These are phyloP conservation scores for Pichia nakasei DNA, from an alignment of 805 yeast genomes.

Conservation along the genomic window DNA sequence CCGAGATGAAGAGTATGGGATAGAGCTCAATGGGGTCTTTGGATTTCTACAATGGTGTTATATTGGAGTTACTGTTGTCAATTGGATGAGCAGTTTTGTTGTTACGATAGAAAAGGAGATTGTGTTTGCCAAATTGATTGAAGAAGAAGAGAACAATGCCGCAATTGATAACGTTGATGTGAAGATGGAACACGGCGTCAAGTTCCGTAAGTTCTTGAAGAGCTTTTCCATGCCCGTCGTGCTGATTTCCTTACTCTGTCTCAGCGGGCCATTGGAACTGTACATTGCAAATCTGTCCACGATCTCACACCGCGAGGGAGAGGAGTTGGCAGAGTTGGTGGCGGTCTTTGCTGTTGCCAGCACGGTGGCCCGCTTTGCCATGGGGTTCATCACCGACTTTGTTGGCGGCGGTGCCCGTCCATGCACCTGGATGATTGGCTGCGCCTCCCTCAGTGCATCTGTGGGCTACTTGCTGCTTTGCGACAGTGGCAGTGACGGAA, in stretches of 20 bases:
- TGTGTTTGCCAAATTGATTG: conserved; percentile 26
- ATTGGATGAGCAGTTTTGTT: conserved; percentile 56
- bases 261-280: conserved; percentile 80
- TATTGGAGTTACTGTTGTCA: conserved; percentile 45
- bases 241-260: conserved; percentile 53
- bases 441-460: no score
- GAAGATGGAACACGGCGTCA: conserved; percentile 14
- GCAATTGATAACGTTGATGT: conserved; percentile 5
- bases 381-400: conserved; percentile 62
- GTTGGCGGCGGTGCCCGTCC: conserved; percentile 20
- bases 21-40: conserved; percentile 48
- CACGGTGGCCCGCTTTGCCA: conserved; percentile 52
- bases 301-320: conserved; percentile 20
- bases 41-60: conserved; percentile 44
- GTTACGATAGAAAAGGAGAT: conserved; percentile 50
- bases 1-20: conserved; percentile 14
- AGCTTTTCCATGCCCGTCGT: conserved; percentile 58
- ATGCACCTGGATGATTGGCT: neutral
- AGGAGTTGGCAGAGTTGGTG: conserved; percentile 35
- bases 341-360: conserved; percentile 54
- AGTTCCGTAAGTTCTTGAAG: conserved; percentile 28
- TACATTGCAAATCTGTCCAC: conserved; percentile 76
- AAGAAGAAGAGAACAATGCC: conserved; percentile 14
- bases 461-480: no score
- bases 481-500: neutral